Conservation (phyloP, 495 filamentous ascomycete genomes). For the Aspergillus sparsus region DNA sequence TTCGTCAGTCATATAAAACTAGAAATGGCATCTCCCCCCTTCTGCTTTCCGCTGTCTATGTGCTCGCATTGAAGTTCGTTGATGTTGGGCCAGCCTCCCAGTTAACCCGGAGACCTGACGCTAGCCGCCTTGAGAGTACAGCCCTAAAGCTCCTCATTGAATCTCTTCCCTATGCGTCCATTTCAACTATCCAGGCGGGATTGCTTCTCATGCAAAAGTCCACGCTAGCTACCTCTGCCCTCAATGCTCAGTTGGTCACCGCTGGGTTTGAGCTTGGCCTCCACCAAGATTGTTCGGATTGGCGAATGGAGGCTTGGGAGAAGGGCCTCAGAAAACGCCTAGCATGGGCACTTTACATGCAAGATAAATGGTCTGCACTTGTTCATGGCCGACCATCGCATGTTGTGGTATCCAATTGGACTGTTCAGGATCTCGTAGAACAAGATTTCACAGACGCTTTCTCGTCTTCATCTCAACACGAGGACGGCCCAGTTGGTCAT, state of each 20-base stretch:
- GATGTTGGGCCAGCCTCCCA: conserved; percentile 69
- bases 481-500: conserved; percentile 42
- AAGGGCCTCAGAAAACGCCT: conserved; percentile 58
- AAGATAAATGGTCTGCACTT: conserved; percentile 62
- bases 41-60: conserved; percentile 84
- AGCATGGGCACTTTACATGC: conserved; percentile 61
- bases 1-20: conserved; percentile 81
- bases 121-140: conserved; percentile 72
- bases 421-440: conserved; percentile 54
- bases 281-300: conserved; percentile 57
- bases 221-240: conserved; percentile 78
- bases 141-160: conserved; percentile 71
- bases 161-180: conserved; percentile 79
- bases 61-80: conserved; percentile 89
- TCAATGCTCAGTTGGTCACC: conserved; percentile 74
- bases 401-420: conserved; percentile 58
- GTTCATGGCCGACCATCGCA: conserved; percentile 58
- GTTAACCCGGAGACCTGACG: conserved; percentile 67
- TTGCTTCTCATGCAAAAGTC: conserved; percentile 86
- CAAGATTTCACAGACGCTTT: conserved; percentile 51
- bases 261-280: conserved; percentile 59
- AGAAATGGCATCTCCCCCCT: conserved; percentile 79
- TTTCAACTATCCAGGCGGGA: conserved; percentile 93
- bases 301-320: conserved; percentile 56
- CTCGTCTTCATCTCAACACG: conserved; percentile 35